Base-by-base conservation (phyloP, 2,329 filamentous ascomycete genomes). In the Emmonsiellopsis sp. region DNA sequence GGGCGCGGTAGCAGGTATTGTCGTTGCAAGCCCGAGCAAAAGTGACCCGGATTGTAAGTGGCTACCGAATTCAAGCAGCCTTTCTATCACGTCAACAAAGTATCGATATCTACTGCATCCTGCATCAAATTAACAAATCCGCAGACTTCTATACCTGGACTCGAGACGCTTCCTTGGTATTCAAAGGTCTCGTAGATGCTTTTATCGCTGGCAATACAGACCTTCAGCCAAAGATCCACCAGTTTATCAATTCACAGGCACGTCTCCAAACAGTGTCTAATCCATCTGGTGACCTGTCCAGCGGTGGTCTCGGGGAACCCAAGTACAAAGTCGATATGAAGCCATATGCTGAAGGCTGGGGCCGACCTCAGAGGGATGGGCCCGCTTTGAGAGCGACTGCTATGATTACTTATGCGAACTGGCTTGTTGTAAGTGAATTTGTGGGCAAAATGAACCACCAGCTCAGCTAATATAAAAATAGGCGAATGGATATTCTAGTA, bases 101-200 rank as follows among this genome's bases (percentile, higher is more conserved):
- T 20, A 38, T 15, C 8, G 41, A 8, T 20, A 48, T 11, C 20
- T 9, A 15, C 35, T 44, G 49, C 20, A 26, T 10, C 31, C 10
- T 50, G 38, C 15, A 45, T 15, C n/a, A 9, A 34, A 31, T 31
- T 51, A 37, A 51, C 38, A 13, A 8, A 13, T 37, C 16, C 31
- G 3, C 54, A 87, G 84, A 91, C 69, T 89, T 79, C 65, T 91
- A 83, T 65, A 88, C 85, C 1, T 91, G 87, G 87, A 89, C 83
- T 5, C 75, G 87, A 65, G 87, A 92, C 65, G 79, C 84, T n/a
- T 84, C 84, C 20, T 75, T 91, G 34, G 82, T 83, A 4, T 81
- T 86, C 70, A 88, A 88, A 72, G 74, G 76, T 47, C 71, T 91
- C 20, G 75, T 86, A 6, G 87, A 90, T 60, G 76, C 79, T n/a